A percentile compares a stretch with the other conserved stretches of the same genome.
Conservation (phyloP, 2,329 filamentous ascomycete genomes). For the Penicillium corylophilum region DNA sequence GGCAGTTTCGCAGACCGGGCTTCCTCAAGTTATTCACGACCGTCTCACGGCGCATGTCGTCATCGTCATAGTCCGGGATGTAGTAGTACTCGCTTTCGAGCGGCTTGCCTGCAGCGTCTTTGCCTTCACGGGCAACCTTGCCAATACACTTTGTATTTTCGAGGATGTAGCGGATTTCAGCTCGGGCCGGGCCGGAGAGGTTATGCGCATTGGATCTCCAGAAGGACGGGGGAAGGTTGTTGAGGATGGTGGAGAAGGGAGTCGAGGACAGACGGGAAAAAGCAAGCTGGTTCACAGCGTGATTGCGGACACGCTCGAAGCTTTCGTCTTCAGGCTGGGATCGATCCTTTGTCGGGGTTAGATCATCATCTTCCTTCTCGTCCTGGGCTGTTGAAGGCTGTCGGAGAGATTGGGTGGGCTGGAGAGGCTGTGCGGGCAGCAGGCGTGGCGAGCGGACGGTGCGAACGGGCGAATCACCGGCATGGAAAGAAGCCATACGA, state of each 20-base stretch:
- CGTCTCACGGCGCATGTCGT: slow-evolving; percentile 73
- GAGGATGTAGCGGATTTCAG: slow-evolving; percentile 68
- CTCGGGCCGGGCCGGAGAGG: slow-evolving; percentile 53
- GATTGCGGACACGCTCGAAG: slow-evolving; percentile 59
- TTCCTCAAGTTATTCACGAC: slow-evolving; percentile 85
- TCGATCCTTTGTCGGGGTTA: slow-evolving; percentile 19
- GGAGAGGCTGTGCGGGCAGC: slow-evolving; percentile 32
- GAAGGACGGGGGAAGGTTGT: slow-evolving; percentile 70
- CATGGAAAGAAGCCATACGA: slow-evolving; percentile 74
- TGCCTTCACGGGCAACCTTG: slow-evolving; percentile 84
- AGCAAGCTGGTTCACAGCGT: slow-evolving; percentile 91
- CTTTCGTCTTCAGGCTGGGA: slow-evolving; percentile 25
- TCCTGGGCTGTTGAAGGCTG: slow-evolving; percentile 28
- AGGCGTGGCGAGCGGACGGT: slow-evolving; percentile 33
- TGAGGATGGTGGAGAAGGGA: slow-evolving; percentile 83
- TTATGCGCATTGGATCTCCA: slow-evolving; percentile 51
- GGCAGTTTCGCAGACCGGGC: slow-evolving; percentile 81
- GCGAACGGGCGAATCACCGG: slow-evolving; percentile 62
- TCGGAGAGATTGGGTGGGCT: slow-evolving; percentile 31
- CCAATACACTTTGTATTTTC: slow-evolving; percentile 77
- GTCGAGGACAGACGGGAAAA: slow-evolving; percentile 91
- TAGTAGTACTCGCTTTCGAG: slow-evolving; percentile 98
- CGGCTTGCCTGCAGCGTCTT: slow-evolving; percentile 89
- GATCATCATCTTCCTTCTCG: slow-evolving; percentile 6
- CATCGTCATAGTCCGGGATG: slow-evolving; percentile 78